Evolutionary conservation across 345 rosid genomes (phyloP).

Genomic region (Populus simonii): DNA sequence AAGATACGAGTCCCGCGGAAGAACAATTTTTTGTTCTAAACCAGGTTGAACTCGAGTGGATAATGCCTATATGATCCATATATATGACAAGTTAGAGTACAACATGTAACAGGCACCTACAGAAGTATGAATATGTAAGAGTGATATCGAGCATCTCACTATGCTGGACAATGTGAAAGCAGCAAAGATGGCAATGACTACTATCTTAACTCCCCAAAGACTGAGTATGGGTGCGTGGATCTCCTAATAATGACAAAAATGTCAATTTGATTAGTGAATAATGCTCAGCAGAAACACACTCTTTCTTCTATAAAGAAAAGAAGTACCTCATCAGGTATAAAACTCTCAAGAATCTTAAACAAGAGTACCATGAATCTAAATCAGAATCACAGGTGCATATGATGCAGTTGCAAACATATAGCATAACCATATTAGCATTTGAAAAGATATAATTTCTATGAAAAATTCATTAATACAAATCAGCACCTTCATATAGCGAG

Average conservation of each 20-base stretch:
- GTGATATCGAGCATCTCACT: slow-evolving; percentile 48
- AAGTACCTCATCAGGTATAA: background rate
- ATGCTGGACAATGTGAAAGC: slow-evolving; percentile 77
- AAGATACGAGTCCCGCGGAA: slow-evolving; percentile 92
- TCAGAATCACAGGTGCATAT: background rate
- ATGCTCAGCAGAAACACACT: background rate
- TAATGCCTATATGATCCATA: slow-evolving; percentile 56
- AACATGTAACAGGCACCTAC: background rate
- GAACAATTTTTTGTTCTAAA: slow-evolving; percentile 92
- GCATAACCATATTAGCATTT: too few relatives aligned
- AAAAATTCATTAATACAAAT: slow-evolving; percentile 4
- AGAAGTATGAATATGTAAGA: background rate
- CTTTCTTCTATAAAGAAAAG: background rate
- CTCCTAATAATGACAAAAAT: slow-evolving; percentile 46
- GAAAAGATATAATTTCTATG: background rate
- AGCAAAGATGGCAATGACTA: slow-evolving; percentile 67
- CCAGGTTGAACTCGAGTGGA: slow-evolving; percentile 89
- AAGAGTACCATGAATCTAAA: background rate
- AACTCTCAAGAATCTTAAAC: background rate
- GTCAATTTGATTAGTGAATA: slow-evolving; percentile 8
- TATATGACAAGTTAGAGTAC: slow-evolving; percentile 15
- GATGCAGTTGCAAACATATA: background rate
- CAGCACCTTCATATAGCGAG: slow-evolving; percentile 89
- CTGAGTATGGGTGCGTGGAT: slow-evolving; percentile 80
- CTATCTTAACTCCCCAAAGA: slow-evolving; percentile 75